Conservation (phyloP, 1,139 yeast species). For the Protomyces inouyei region DNA sequence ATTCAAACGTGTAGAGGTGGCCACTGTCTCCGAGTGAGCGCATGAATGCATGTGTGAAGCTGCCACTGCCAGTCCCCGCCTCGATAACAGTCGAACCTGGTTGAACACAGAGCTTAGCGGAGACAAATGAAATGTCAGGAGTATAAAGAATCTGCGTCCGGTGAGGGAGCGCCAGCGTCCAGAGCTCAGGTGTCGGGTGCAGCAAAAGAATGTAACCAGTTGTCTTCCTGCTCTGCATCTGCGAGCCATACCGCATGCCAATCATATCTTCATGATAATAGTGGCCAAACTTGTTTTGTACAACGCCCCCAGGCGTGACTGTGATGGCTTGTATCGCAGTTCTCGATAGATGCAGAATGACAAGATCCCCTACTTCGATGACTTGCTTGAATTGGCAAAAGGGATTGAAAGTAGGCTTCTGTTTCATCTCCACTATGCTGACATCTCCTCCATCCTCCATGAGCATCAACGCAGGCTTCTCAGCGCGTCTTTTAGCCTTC, state of each 20-base stretch:
- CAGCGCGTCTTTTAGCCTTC: too few relatives aligned
- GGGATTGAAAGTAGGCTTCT: background rate
- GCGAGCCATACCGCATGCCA: slow-evolving; percentile 78
- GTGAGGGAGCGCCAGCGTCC: slow-evolving; percentile 94
- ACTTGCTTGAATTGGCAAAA: slow-evolving; percentile 5
- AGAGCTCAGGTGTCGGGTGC: slow-evolving; percentile 90
- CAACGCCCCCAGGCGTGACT: slow-evolving; percentile 50
- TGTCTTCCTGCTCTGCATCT: slow-evolving; percentile 71
- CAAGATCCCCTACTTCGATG: slow-evolving; percentile 21
- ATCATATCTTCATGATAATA: slow-evolving; percentile 80
- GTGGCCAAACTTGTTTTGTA: slow-evolving; percentile 84
- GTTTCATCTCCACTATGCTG: background rate
- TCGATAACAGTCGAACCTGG: slow-evolving; percentile 81
- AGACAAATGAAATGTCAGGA: slow-evolving; percentile 87
- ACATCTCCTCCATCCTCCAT: background rate
- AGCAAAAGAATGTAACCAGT: slow-evolving; percentile 82
- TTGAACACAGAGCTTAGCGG: slow-evolving; percentile 68
- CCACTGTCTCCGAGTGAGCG: slow-evolving; percentile 54
- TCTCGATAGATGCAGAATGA: slow-evolving; percentile 46
- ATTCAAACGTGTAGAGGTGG: slow-evolving; percentile 75
- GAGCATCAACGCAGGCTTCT: too few relatives aligned
- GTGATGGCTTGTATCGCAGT: slow-evolving; percentile 70
- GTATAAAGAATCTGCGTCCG: slow-evolving; percentile 97
- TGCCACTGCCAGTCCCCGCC: slow-evolving; percentile 97
- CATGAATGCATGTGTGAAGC: slow-evolving; percentile 89